These are phyloP conservation scores for Trichaptum fuscoviolaceum DNA, from an alignment of 768 basidiomycete species.

Conservation along the genomic window DNA sequence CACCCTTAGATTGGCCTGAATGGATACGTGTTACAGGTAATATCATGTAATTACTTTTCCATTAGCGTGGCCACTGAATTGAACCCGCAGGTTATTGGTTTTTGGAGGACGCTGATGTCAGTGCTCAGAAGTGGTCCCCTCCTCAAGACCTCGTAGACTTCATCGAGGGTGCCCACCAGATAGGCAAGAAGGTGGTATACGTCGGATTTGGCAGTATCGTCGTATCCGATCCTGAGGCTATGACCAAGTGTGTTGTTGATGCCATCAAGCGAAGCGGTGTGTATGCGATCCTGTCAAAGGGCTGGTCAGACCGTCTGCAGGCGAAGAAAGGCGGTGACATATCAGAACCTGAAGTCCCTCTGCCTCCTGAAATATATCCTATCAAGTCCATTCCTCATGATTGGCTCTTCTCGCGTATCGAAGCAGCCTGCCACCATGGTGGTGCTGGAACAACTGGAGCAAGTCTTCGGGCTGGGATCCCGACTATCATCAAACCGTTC, in stretches of 20 bases:
- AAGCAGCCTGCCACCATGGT: constrained; percentile 98
- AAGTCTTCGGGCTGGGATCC: constrained; percentile 87
- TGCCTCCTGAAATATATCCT: constrained; percentile 76
- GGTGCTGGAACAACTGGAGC: constrained; percentile 97
- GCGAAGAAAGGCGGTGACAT: constrained; percentile 53
- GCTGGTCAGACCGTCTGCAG: constrained; percentile 91
- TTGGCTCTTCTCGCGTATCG: constrained; percentile 91
- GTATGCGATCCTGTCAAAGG: constrained; percentile 90
- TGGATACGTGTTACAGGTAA: constrained; percentile 92
- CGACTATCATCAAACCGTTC: constrained; percentile 95
- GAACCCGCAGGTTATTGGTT: constrained; percentile 84
- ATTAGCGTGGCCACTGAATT: constrained; percentile 9
- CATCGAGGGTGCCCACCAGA: constrained; percentile 69
- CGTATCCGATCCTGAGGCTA: constrained; percentile 87
- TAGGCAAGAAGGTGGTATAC: constrained; percentile 88
- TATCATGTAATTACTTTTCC: neutral
- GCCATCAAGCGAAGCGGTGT: constrained; percentile 86
- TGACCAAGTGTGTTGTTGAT: constrained; percentile 89
- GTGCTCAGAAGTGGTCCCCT: constrained; percentile 84
- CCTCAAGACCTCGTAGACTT: constrained; percentile 77
- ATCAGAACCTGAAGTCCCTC: constrained; percentile 58
- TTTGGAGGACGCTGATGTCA: constrained; percentile 88
- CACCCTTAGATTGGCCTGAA: constrained; percentile 97
- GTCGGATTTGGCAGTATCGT: constrained; percentile 98
- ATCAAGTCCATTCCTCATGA: constrained; percentile 90